These are phyloP conservation scores for Pulveroboletus sp. DNA, from an alignment of 768 basidiomycete species.

Conservation along the genomic window DNA sequence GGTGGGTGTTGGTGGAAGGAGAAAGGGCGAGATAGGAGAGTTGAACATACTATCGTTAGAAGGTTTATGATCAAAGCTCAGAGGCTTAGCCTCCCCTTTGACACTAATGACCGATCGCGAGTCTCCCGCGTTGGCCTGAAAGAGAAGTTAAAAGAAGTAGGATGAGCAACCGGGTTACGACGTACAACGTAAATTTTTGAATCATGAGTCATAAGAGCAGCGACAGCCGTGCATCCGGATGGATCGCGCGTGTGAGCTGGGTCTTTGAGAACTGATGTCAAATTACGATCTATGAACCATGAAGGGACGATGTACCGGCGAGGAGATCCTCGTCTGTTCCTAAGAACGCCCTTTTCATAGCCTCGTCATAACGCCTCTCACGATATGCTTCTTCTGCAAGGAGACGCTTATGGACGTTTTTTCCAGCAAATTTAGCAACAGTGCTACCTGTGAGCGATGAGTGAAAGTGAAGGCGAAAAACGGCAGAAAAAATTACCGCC, in stretches of 20 bases:
- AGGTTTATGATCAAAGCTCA: conserved; percentile 96
- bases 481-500: conserved; percentile 57
- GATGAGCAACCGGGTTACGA: conserved; percentile 9
- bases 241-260: conserved; percentile 85
- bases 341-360: conserved; percentile 85
- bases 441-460: conserved; percentile 52
- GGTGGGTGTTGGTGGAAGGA: conserved; percentile 4
- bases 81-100: conserved; percentile 79
- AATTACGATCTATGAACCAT: background rate
- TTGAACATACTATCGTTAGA: conserved; percentile 64
- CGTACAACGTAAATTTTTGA: conserved; percentile 75
- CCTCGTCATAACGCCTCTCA: conserved; percentile 62
- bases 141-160: background rate
- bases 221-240: conserved; percentile 94
- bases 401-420: conserved; percentile 76
- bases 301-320: conserved; percentile 49
- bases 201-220: conserved; percentile 76
- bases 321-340: conserved; percentile 93
- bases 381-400: conserved; percentile 68
- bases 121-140: conserved; percentile 95
- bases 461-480: background rate
- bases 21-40: background rate
- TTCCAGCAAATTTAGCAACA: conserved; percentile 84
- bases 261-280: conserved; percentile 42
- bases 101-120: conserved; percentile 85